Conservation (phyloP, 2,329 filamentous ascomycete genomes). For the Ophiostoma ips region DNA sequence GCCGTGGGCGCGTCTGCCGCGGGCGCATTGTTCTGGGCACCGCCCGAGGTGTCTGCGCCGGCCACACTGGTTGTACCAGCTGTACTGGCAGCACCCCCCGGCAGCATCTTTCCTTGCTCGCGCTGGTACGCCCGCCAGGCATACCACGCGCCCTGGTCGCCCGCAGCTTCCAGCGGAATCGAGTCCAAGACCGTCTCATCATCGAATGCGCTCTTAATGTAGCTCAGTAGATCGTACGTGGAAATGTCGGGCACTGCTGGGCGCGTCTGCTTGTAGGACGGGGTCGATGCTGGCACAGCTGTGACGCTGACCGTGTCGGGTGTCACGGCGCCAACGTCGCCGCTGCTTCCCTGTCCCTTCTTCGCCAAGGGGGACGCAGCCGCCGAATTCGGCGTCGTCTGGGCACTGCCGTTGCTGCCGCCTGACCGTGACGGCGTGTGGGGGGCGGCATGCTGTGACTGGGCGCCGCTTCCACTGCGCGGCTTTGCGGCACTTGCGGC, state of each 20-base stretch:
- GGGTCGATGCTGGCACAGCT: conserved; percentile 14
- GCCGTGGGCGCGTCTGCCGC: too few relatives aligned
- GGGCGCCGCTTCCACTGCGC: not conserved
- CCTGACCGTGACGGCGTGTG: conserved; percentile 17
- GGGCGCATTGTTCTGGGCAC: too few relatives aligned
- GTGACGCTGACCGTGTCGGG: conserved; percentile 11
- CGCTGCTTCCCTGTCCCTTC: not conserved
- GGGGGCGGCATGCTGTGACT: not conserved
- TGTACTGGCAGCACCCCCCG: not conserved
- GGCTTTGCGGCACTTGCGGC: not conserved
- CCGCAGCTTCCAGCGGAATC: conserved; percentile 67
- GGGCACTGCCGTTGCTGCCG: conserved; percentile 11
- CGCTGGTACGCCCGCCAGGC: conserved; percentile 68
- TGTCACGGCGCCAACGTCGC: not conserved
- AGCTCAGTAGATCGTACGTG: conserved; percentile 58
- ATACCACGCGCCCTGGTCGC: conserved; percentile 85
- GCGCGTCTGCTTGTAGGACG: conserved; percentile 28
- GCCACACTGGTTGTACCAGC: not conserved
- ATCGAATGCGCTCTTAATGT: conserved; percentile 72
- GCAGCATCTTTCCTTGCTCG: conserved; percentile 17
- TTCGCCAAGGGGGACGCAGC: not conserved
- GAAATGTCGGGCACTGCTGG: conserved; percentile 30
- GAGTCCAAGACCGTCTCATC: conserved; percentile 63
- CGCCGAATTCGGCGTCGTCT: conserved; percentile 18
- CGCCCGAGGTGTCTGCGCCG: too few relatives aligned